phyloP scores from a whole-genome alignment of 768 basidiomycete species.

The Tylopilus plumbeoviolaceoides region DNA sequence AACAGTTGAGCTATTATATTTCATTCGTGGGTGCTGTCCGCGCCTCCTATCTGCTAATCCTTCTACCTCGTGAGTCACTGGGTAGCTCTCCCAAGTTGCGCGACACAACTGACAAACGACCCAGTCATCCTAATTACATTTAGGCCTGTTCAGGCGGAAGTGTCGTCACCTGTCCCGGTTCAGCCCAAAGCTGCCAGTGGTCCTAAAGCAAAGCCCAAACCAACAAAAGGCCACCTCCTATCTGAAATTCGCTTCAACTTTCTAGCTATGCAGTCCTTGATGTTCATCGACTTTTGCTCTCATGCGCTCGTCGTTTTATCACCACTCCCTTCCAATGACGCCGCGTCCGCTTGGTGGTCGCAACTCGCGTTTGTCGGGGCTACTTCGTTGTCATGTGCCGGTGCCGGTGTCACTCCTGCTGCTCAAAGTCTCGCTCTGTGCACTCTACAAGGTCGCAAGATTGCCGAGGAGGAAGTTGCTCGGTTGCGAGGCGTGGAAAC shows the following conservation, averaged over 20 bases:
- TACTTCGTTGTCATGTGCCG: slow-evolving; percentile 61
- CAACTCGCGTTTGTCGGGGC: slow-evolving; percentile 52
- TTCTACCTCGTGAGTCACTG: slow-evolving; percentile 58
- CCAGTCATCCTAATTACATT: slow-evolving; percentile 59
- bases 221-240: slow-evolving; percentile 48
- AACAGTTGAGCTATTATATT: slow-evolving; percentile 72
- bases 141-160: slow-evolving; percentile 40
- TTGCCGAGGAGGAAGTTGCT: slow-evolving; percentile 35
- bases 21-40: slow-evolving; percentile 62
- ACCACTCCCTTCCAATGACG: slow-evolving; percentile 39
- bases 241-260: slow-evolving; percentile 69
- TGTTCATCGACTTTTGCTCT: slow-evolving; percentile 64
- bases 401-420: slow-evolving; percentile 65
- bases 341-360: slow-evolving; percentile 19
- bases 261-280: slow-evolving; percentile 56
- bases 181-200: slow-evolving; percentile 4
- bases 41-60: slow-evolving; percentile 59
- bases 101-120: slow-evolving; percentile 27
- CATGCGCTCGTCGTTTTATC: slow-evolving; percentile 56
- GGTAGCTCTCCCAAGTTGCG: slow-evolving; percentile 21
- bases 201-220: slow-evolving; percentile 37
- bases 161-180: slow-evolving; percentile 3
- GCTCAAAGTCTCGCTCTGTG: slow-evolving; percentile 72
- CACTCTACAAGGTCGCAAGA: slow-evolving; percentile 39
- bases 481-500: slow-evolving; percentile 8